Base-by-base conservation (phyloP, 257 asterid genomes). In the Solanum pinnatisectum region DNA sequence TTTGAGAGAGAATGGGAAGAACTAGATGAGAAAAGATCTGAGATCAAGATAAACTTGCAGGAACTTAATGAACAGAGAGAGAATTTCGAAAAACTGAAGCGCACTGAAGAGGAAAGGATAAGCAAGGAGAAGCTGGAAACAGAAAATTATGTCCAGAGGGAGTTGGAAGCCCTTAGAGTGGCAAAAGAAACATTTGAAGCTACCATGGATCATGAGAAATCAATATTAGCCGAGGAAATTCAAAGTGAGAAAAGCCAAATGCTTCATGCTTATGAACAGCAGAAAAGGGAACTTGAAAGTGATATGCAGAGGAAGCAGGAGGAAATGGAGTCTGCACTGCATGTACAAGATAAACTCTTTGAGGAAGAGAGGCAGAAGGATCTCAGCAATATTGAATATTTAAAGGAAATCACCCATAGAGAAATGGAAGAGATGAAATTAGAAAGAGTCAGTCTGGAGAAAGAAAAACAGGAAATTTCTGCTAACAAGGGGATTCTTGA, bases 1-100 rank as follows among this genome's bases (percentile, higher is more conserved):
- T 97, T 97, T 88, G 99, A 97, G 92, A 94, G 92, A 88, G 99
- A 97, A 88, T 97, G 99, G 99, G 99, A 96, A 92, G 97, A 92
- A 90, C 94, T 97, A 65, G 99, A 97, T 89, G 94, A 87, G 84
- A 97, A 89, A 92, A 90, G 97, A 90, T 91, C 90, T 46, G 93
- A 90, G 88, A 89, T 94, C 87, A 93, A 87, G 91, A 95, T 92
- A 93, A 98, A 95, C 91, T 91, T 93, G 79, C 94, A 91, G 79
- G 93, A 92, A 81, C 83, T 95, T 83, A 89, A 91, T 77, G 93
- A 93, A 88, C 92, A 93, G 92, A 93, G 91, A 89, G 91, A 23
- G 33, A 87, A 84, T 73, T 83, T 96, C 3, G 96, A 96, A 89
- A 96, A 94, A 90, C 84, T 88, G 13, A 91, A 84, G 86, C 93